Percentiles rank a stretch among this genome's conserved stretches.
Evolutionary conservation across 768 basidiomycete species (phyloP).

Genomic region (Tricholoma terreum): DNA sequence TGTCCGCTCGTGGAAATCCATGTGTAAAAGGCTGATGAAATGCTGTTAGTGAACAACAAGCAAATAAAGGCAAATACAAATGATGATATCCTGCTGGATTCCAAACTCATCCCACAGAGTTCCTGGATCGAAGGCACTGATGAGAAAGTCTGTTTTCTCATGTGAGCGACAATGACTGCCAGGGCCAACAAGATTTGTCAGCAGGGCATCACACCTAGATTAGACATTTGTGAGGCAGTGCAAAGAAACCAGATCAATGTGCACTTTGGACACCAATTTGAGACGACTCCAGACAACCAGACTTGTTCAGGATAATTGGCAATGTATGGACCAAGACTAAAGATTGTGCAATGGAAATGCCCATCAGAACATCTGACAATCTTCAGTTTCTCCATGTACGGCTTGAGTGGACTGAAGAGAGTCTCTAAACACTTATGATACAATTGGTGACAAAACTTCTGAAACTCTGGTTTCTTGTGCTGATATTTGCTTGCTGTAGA

Average conservation of each 20-base stretch:
- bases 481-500: slow-evolving; percentile 8
- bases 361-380: slow-evolving; percentile 31
- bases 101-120: slow-evolving; percentile 34
- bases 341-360: slow-evolving; percentile 28
- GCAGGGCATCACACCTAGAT: slow-evolving; percentile 21
- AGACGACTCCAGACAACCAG: slow-evolving; percentile 15
- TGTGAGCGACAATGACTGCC: slow-evolving; percentile 16
- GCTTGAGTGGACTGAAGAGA: too few species aligned
- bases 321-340: slow-evolving; percentile 31
- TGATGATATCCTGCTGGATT: slow-evolving; percentile 27
- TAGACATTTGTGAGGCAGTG: not conserved
- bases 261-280: too few species aligned
- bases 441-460: too few species aligned
- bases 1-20: too few species aligned
- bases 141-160: slow-evolving; percentile 21
- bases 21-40: too few species aligned
- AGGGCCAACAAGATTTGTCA: slow-evolving; percentile 17
- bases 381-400: slow-evolving; percentile 17
- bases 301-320: slow-evolving; percentile 39
- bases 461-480: slow-evolving; percentile 5
- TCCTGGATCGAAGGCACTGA: slow-evolving; percentile 22
- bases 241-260: too few species aligned
- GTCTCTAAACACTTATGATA: slow-evolving; percentile 4
- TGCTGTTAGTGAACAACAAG: too few species aligned
- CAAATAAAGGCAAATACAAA: slow-evolving; percentile 14